A percentile compares a stretch with the other conserved stretches of the same genome.
phyloP scores from a whole-genome alignment of 306 rosid species.

The Cicer judaicum region DNA sequence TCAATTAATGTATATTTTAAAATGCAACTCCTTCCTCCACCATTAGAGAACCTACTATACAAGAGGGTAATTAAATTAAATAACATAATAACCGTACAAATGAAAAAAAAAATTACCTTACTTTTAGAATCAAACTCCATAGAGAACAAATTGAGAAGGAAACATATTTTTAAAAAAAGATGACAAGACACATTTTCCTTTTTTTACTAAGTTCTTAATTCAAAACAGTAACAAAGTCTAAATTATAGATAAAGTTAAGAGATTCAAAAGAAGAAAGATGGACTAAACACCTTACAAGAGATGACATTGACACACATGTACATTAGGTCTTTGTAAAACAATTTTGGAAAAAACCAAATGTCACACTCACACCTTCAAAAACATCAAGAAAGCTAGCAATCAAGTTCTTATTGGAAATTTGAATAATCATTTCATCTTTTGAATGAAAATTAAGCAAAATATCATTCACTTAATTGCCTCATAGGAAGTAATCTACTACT shows the following conservation, averaged over 20 bases:
- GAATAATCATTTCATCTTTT: conserved; percentile 39
- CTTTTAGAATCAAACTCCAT: conserved; percentile 13
- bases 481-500: conserved; percentile 12
- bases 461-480: conserved; percentile 20
- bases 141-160: conserved; percentile 36
- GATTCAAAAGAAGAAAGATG: conserved; percentile 31
- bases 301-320: conserved; percentile 15
- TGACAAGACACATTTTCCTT: conserved; percentile 34
- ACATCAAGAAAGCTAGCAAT: background rate
- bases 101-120: background rate
- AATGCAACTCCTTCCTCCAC: conserved; percentile 15
- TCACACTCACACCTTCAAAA: conserved; percentile 24
- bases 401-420: conserved; percentile 21
- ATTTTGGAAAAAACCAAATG: conserved; percentile 18
- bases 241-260: conserved; percentile 5
- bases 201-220: conserved; percentile 25
- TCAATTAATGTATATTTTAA: background rate
- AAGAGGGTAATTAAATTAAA: background rate
- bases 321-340: conserved; percentile 1
- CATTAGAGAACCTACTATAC: background rate
- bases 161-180: background rate
- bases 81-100: conserved; percentile 18
- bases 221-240: conserved; percentile 34
- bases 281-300: conserved; percentile 27
- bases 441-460: conserved; percentile 10